Percentiles rank a stretch among this genome's conserved stretches.
Conservation (phyloP, 2,329 filamentous ascomycete genomes). For the Scolecobasidium constrictum region DNA sequence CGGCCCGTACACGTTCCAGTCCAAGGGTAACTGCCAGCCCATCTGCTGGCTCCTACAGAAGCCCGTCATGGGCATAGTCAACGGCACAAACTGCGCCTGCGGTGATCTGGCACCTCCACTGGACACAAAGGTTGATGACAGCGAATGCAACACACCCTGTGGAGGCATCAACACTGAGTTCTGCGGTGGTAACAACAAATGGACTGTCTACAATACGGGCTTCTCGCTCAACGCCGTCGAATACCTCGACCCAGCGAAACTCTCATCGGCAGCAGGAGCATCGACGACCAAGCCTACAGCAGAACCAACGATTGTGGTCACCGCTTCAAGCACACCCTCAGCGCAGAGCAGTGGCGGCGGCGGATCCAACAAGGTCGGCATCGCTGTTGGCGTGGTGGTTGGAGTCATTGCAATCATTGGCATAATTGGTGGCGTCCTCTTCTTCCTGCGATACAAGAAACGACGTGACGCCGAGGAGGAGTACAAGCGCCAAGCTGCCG, state of each 20-base stretch:
- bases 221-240: conserved; percentile 27
- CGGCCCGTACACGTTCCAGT: conserved; percentile 41
- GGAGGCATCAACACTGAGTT: conserved; percentile 49
- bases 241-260: conserved; percentile 18
- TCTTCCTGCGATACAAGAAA: conserved; percentile 64
- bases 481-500: conserved; percentile 68
- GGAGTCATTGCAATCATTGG: conserved; percentile 61
- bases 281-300: conserved; percentile 12
- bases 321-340: conserved; percentile 11
- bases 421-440: conserved; percentile 56
- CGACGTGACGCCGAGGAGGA: conserved; percentile 74
- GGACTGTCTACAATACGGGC: conserved; percentile 43
- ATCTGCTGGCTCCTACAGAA: conserved; percentile 37
- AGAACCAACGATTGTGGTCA: conserved; percentile 5
- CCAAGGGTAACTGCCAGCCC: conserved; percentile 43
- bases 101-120: conserved; percentile 55
- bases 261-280: conserved; percentile 4
- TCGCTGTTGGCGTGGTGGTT: conserved; percentile 80
- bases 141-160: conserved; percentile 55
- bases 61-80: conserved; percentile 52
- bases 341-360: conserved; percentile 16
- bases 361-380: conserved; percentile 64
- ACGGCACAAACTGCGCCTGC: conserved; percentile 59
- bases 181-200: conserved; percentile 53
- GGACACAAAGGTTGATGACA: conserved; percentile 42